These are phyloP conservation scores for Phytophthora nicotianae DNA, from an alignment of 352 stramenopile species.

Conservation along the genomic window DNA sequence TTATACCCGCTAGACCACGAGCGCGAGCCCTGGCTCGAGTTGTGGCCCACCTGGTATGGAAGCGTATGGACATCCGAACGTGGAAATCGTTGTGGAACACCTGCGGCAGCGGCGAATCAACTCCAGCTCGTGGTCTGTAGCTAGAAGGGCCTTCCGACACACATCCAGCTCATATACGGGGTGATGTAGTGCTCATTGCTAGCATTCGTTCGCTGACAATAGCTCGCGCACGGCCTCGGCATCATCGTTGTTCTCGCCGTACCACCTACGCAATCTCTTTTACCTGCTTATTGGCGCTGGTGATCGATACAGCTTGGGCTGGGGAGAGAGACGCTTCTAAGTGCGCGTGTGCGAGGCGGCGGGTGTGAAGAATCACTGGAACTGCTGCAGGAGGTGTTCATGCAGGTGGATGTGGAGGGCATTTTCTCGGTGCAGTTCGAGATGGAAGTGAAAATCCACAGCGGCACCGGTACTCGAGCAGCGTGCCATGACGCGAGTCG, in stretches of 20 bases:
- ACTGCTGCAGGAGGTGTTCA: constrained; percentile 46
- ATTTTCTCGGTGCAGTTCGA: constrained; percentile 41
- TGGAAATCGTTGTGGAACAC: constrained; percentile 64
- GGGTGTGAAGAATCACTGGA: constrained; percentile 45
- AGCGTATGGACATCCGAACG: constrained; percentile 52
- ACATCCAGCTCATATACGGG: constrained; percentile 40
- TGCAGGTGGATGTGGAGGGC: constrained; percentile 39
- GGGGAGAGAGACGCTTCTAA: constrained; percentile 47
- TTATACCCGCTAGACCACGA: constrained; percentile 56
- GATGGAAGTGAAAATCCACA: constrained; percentile 2
- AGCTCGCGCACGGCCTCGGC: not conserved
- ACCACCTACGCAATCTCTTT: constrained; percentile 50
- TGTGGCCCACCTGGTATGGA: constrained; percentile 56
- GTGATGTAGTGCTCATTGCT: constrained; percentile 38
- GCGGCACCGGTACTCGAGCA: constrained; percentile 20
- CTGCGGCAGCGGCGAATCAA: constrained; percentile 48
- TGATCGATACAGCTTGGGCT: constrained; percentile 57
- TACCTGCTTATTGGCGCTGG: constrained; percentile 46
- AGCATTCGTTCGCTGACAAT: constrained; percentile 30
- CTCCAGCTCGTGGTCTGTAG: constrained; percentile 37
- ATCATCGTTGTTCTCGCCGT: constrained; percentile 15
- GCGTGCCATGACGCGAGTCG: constrained; percentile 33
- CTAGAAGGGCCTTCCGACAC: constrained; percentile 11
- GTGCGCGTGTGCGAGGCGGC: constrained; percentile 47
- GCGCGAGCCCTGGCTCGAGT: constrained; percentile 50